Evolutionary conservation across 2,329 filamentous ascomycete genomes (phyloP).

Genomic region (Talaromyces sp.): DNA sequence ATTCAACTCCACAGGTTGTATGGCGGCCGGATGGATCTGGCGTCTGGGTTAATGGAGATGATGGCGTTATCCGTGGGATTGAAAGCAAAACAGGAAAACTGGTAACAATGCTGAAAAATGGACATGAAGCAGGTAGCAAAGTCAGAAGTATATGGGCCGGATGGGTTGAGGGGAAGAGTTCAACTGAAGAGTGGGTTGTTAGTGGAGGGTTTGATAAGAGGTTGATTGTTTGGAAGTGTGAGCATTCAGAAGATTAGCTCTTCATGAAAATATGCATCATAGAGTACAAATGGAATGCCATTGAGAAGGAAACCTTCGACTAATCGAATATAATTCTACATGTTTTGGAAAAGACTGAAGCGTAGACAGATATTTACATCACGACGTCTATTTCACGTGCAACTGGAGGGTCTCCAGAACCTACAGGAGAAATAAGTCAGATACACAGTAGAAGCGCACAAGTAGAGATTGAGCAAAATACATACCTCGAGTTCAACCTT

Average conservation of each 20-base stretch:
- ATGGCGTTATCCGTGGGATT: slow-evolving; percentile 59
- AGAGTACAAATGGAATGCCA: slow-evolving; percentile 21
- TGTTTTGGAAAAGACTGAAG: slow-evolving; percentile 19
- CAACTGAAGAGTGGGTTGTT: slow-evolving; percentile 52
- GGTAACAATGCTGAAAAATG: slow-evolving; percentile 46
- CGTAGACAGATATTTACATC: slow-evolving; percentile 40
- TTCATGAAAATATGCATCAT: not conserved
- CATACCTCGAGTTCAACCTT: slow-evolving; percentile 98
- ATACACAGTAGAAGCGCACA: not conserved
- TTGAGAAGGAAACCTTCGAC: slow-evolving; percentile 21
- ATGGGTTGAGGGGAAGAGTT: slow-evolving; percentile 31
- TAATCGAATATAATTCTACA: slow-evolving; percentile 42
- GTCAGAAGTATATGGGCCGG: slow-evolving; percentile 58
- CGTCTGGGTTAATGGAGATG: slow-evolving; percentile 63
- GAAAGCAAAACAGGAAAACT: slow-evolving; percentile 59
- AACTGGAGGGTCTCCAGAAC: slow-evolving; percentile 50
- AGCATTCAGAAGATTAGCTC: not conserved
- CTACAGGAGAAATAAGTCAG: slow-evolving; percentile 27
- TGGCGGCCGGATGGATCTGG: slow-evolving; percentile 62
- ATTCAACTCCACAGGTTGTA: slow-evolving; percentile 59
- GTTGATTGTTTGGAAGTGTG: slow-evolving; percentile 55
- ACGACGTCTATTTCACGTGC: slow-evolving; percentile 45
- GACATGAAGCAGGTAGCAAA: slow-evolving; percentile 57
- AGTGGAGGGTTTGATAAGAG: slow-evolving; percentile 64
- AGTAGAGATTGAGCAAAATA: slow-evolving; percentile 9